Conservation (phyloP, 352 stramenopile genomes). For the Thalassiosira delicatula region DNA sequence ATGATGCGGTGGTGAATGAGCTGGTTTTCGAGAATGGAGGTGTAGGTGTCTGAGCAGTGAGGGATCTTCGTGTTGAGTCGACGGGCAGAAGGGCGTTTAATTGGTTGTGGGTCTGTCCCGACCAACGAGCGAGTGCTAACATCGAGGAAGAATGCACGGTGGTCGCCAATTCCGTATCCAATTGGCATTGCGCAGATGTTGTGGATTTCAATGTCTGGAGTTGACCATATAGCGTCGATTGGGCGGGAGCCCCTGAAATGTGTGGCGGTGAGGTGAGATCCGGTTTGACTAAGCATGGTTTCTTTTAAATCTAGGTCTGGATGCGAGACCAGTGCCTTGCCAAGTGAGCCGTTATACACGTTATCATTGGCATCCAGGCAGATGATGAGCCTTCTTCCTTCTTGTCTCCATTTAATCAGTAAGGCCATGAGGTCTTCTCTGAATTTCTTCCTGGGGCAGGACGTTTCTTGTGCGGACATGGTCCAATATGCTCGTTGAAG, state of each 20-base stretch:
- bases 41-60: background rate
- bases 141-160: constrained; percentile 32
- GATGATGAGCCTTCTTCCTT: constrained; percentile 20
- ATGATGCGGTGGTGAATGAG: constrained; percentile 9
- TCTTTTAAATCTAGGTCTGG: constrained; percentile 25
- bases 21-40: constrained; percentile 5
- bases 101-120: background rate
- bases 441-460: constrained; percentile 25
- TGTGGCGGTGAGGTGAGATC: constrained; percentile 3
- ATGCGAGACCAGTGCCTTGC: background rate
- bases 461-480: no score
- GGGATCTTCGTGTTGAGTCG: constrained; percentile 20
- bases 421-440: constrained; percentile 7
- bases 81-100: background rate
- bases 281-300: background rate
- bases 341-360: constrained; percentile 23
- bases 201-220: constrained; percentile 9
- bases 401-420: constrained; percentile 14
- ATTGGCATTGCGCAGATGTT: constrained; percentile 21
- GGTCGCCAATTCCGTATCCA: constrained; percentile 27
- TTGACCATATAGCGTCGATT: constrained; percentile 26
- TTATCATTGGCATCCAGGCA: constrained; percentile 41
- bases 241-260: constrained; percentile 21
- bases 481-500: no score
- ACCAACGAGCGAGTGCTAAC: background rate